Conservation (phyloP, 2,329 filamentous ascomycete species). For the Colletotrichum viniferum region DNA sequence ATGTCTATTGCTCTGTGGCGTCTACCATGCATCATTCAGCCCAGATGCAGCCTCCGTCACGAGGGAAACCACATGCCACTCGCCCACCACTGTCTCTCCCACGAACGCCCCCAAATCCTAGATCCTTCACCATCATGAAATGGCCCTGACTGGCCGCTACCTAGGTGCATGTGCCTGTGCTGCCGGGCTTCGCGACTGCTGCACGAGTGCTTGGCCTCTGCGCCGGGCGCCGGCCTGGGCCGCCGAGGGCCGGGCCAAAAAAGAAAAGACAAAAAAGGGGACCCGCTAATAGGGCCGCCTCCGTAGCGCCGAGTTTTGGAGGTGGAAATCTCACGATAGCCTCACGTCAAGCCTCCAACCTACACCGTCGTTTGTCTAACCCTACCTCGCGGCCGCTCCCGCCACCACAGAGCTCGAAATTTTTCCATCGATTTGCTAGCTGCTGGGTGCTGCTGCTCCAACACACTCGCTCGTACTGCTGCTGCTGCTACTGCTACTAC, state of each 20-base stretch:
- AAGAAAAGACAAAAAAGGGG: not conserved
- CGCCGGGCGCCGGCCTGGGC: not conserved
- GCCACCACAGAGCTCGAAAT: not conserved
- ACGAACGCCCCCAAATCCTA: not conserved
- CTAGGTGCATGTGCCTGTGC: not conserved
- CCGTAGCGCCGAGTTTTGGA: not conserved
- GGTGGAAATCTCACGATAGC: constrained; percentile 5
- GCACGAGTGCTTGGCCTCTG: not conserved
- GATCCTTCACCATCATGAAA: not conserved
- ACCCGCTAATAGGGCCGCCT: not conserved
- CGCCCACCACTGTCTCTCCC: not conserved
- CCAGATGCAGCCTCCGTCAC: not conserved
- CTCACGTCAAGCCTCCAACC: constrained; percentile 1
- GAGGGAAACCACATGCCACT: not conserved
- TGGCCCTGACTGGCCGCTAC: not conserved
- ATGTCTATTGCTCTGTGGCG: not conserved
- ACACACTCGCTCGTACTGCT: not conserved
- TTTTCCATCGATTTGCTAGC: not conserved
- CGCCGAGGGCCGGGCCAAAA: not conserved
- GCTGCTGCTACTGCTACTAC: not conserved
- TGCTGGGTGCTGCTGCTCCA: not conserved
- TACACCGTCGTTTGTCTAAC: not conserved
- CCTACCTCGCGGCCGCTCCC: not conserved
- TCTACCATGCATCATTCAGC: not conserved
- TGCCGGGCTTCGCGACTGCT: not conserved